Conservation (phyloP, 192 early-diverging fungal genomes). For the Jimgerdemannia flammicorona region DNA sequence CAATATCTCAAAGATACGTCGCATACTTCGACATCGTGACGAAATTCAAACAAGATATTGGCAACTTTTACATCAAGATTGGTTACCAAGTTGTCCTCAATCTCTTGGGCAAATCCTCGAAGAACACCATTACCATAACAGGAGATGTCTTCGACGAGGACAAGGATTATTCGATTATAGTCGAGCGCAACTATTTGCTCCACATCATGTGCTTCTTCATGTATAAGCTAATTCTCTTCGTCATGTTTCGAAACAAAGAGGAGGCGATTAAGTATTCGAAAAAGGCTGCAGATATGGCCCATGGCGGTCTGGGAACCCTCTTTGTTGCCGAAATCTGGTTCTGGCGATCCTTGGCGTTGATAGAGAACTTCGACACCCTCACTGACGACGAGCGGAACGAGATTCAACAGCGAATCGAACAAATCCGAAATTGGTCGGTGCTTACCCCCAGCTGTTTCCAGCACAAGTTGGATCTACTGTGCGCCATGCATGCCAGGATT, state of each 20-base stretch:
- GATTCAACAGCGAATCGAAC: not conserved
- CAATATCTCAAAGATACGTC: constrained; percentile 5
- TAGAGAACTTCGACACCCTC: constrained; percentile 1
- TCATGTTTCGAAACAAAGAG: constrained; percentile 5
- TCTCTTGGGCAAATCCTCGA: constrained; percentile 9
- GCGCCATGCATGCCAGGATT: constrained; percentile 1
- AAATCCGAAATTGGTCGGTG: constrained; percentile 8
- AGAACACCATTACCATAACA: constrained; percentile 2
- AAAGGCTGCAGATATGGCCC: not conserved
- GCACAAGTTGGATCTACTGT: constrained; percentile 6
- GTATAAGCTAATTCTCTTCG: constrained; percentile 1
- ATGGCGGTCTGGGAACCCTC: constrained; percentile 8
- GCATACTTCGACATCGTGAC: constrained; percentile 9
- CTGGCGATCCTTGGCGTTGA: not conserved
- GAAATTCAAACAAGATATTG: constrained; percentile 24
- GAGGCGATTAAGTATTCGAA: constrained; percentile 1
- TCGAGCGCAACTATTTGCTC: not conserved
- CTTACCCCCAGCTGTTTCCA: constrained; percentile 4
- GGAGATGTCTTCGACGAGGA: constrained; percentile 16
- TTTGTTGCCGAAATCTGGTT: not conserved
- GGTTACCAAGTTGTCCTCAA: constrained; percentile 24
- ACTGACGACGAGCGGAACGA: constrained; percentile 8
- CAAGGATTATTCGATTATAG: not conserved
- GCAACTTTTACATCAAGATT: constrained; percentile 24
- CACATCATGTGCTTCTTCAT: constrained; percentile 3